Conservation (phyloP, 208 protist genomes). For the Leishmania tropica region DNA sequence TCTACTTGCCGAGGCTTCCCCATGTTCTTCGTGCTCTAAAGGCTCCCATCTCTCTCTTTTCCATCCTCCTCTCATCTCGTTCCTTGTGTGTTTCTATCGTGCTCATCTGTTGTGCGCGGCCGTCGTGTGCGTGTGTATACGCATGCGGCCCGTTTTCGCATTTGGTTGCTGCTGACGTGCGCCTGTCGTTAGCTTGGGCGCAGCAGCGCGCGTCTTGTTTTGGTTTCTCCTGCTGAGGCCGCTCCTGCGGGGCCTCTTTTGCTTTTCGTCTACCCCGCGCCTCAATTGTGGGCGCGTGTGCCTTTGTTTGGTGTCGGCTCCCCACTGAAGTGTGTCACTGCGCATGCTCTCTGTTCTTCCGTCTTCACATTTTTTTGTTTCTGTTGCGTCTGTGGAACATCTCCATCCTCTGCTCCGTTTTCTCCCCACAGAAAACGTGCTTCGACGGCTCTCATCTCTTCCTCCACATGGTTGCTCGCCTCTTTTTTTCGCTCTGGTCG, state of each 20-base stretch:
- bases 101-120: background rate
- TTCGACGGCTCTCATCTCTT: background rate
- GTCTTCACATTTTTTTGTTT: background rate
- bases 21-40: background rate
- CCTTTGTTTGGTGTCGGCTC: background rate
- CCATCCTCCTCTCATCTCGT: slow-evolving; percentile 1
- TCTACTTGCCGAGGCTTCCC: background rate
- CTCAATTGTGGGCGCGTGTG: background rate
- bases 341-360: background rate
- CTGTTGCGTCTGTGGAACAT: background rate
- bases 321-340: slow-evolving; percentile 1
- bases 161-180: background rate
- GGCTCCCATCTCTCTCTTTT: background rate
- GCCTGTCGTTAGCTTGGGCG: slow-evolving; percentile 1
- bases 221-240: background rate
- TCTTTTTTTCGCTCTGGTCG: slow-evolving; percentile 8
- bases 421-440: background rate
- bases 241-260: background rate
- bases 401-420: background rate
- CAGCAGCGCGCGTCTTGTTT: too few species aligned
- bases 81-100: background rate
- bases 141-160: background rate
- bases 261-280: background rate
- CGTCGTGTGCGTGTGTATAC: background rate
- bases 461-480: background rate